Conservation (phyloP, 1,139 yeast species). For the Lodderomyces parapsilosis region DNA sequence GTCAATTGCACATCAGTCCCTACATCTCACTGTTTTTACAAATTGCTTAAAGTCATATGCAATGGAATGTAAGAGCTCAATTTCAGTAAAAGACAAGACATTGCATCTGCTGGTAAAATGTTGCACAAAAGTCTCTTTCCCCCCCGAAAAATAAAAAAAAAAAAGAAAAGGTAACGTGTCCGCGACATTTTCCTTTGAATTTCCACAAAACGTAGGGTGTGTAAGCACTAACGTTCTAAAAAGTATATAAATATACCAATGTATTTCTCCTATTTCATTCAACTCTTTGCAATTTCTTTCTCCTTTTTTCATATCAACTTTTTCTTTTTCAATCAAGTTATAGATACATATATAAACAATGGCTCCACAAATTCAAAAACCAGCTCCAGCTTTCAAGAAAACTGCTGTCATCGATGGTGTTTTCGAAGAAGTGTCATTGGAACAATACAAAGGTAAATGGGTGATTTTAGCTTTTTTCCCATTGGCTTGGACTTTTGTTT, state of each 20-base stretch:
- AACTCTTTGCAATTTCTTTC: not conserved
- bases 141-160: not conserved
- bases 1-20: not conserved
- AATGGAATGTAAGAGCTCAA: not conserved
- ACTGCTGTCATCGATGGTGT: constrained; percentile 96
- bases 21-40: no score
- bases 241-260: not conserved
- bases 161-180: not conserved
- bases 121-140: not conserved
- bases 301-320: not conserved
- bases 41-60: not conserved
- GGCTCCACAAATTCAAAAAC: constrained; percentile 89
- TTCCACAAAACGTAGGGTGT: no score
- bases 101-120: not conserved
- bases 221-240: no score
- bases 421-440: constrained; percentile 91
- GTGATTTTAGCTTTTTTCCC: constrained; percentile 95
- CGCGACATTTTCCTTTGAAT: not conserved
- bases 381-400: constrained; percentile 94
- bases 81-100: not conserved
- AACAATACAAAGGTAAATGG: constrained; percentile 97
- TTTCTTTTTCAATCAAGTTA: not conserved
- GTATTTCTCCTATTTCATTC: not conserved
- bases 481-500: constrained; percentile 97
- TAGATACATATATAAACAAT: constrained; percentile 32